Percentiles rank a stretch among this genome's conserved stretches.
Evolutionary conservation across 169 alveolate genomes (phyloP).

Genomic region (Eimeria brunetti): DNA sequence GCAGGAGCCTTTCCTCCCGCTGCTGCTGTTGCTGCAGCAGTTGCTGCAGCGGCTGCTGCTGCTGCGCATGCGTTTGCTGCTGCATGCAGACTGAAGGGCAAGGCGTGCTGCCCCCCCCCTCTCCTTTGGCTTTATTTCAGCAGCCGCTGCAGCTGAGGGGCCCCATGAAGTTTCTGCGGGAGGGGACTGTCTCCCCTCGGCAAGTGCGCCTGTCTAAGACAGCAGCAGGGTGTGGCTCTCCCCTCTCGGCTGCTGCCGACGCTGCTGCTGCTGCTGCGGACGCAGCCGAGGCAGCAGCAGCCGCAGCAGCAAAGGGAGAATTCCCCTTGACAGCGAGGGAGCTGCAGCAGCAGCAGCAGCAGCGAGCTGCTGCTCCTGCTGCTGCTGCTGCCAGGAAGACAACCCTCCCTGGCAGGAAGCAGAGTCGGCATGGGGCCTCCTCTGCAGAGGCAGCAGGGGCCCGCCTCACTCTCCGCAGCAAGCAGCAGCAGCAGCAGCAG

Average conservation of each 20-base stretch:
- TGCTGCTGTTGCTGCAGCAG: slow-evolving; percentile 3
- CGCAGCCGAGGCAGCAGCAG: neutral
- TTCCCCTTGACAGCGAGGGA: neutral
- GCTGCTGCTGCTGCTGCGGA: slow-evolving; percentile 23
- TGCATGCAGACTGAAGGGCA: neutral
- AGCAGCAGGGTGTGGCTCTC: neutral
- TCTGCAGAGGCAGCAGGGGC: slow-evolving; percentile 9
- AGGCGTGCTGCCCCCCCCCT: slow-evolving; percentile 24
- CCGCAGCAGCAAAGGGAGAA: neutral
- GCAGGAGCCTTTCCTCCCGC: too few species aligned
- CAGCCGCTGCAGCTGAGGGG: neutral
- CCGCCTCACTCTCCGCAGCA: neutral
- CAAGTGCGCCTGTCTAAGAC: neutral
- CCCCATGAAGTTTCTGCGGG: neutral
- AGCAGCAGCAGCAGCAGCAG: too few species aligned
- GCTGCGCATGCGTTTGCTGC: neutral
- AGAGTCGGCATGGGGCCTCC: neutral
- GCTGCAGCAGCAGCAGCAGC: slow-evolving; percentile 5
- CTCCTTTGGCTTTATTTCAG: neutral
- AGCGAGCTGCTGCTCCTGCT: slow-evolving; percentile 13
- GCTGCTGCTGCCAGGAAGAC: slow-evolving; percentile 2
- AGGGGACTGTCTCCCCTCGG: neutral
- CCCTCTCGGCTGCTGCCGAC: neutral
- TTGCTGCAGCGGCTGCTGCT: neutral
- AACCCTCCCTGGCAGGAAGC: neutral